Evolutionary conservation across 164 flowering plant species (phyloP).

Genomic region (Aristolochia fimbriata): DNA sequence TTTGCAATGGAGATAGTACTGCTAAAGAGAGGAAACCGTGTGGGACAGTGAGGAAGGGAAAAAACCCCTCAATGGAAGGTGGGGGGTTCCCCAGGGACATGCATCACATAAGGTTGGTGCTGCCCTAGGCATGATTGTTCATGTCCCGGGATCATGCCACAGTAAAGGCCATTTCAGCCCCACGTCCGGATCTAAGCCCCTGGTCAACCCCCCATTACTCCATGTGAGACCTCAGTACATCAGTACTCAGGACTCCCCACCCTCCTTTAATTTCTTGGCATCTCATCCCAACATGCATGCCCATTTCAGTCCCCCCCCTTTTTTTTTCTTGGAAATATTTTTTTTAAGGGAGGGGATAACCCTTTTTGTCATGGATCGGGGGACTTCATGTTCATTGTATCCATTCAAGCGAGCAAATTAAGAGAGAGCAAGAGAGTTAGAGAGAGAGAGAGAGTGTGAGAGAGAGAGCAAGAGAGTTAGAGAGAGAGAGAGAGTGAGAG

Average conservation of each 20-base stretch:
- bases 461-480: neutral
- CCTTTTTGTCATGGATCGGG: neutral
- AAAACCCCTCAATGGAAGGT: neutral
- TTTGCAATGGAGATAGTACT: neutral
- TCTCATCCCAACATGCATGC: neutral
- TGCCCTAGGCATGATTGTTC: neutral
- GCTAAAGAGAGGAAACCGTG: neutral
- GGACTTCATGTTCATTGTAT: constrained; percentile 2
- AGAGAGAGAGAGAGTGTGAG: neutral
- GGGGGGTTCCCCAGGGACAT: neutral
- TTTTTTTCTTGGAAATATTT: neutral
- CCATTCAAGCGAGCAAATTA: neutral
- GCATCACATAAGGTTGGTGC: neutral
- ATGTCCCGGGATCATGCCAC: constrained; percentile 1
- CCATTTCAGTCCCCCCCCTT: neutral
- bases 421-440: neutral
- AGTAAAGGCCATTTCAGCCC: neutral
- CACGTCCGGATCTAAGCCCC: neutral
- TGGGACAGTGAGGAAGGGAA: neutral
- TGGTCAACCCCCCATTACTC: constrained; percentile 2
- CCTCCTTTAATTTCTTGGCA: neutral
- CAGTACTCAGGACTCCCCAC: too few relatives aligned
- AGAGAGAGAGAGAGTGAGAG: neutral
- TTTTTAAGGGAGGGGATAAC: neutral
- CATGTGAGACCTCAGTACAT: neutral